phyloP scores from a whole-genome alignment of 73 alveolate species.

The Breviolum minutum region DNA sequence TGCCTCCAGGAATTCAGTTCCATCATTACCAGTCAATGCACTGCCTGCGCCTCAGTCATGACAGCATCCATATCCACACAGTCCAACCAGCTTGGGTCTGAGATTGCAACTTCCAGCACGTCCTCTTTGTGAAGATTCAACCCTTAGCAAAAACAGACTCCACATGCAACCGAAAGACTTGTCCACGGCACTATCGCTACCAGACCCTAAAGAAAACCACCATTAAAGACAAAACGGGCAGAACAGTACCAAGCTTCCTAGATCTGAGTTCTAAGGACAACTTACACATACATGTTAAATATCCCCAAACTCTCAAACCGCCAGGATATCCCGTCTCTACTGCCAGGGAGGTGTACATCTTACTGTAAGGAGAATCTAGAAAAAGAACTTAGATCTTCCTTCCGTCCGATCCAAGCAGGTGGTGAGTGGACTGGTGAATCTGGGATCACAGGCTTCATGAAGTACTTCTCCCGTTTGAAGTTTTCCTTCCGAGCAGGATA shows the following conservation, averaged over 20 bases:
- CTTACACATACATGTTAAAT: background rate
- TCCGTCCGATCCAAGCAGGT: too few species aligned
- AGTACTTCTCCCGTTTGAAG: slow-evolving; percentile 56
- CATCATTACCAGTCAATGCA: slow-evolving; percentile 46
- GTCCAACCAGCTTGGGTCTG: background rate
- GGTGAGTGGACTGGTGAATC: background rate
- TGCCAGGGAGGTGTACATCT: too few species aligned
- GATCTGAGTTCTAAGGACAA: too few species aligned
- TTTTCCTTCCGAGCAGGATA: slow-evolving; percentile 90
- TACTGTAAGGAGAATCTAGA: background rate
- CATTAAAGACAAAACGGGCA: too few species aligned
- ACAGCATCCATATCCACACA: background rate
- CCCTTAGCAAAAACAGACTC: background rate
- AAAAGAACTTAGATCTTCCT: background rate
- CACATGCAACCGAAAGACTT: background rate
- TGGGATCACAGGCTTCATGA: background rate
- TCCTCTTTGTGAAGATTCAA: slow-evolving; percentile 57
- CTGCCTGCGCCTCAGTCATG: slow-evolving; percentile 39
- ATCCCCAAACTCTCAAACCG: too few species aligned
- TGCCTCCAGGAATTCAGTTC: slow-evolving; percentile 52
- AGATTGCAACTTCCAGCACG: slow-evolving; percentile 58
- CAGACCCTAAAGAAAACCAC: background rate
- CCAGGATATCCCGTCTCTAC: too few species aligned
- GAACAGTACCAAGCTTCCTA: too few species aligned
- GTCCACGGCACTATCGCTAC: background rate